Percentiles rank a stretch among this genome's conserved stretches.
Evolutionary conservation across 768 basidiomycete genomes (phyloP).

Genomic region (Tremella yokohamensis): DNA sequence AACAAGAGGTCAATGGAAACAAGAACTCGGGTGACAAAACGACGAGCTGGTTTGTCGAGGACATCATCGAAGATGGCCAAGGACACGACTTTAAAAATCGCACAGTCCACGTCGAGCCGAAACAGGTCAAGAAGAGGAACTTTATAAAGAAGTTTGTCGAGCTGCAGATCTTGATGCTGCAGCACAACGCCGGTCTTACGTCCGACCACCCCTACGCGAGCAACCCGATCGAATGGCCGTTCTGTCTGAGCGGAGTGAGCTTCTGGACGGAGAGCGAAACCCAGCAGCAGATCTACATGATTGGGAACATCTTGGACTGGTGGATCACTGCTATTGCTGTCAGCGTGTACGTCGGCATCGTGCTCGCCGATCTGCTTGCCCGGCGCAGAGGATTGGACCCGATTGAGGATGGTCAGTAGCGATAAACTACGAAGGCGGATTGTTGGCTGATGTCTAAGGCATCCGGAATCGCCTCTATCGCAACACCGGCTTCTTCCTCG

Average conservation of each 20-base stretch:
- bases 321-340: conserved; percentile 85
- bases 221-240: conserved; percentile 96
- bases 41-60: conserved; percentile 83
- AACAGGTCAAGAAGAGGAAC: conserved; percentile 73
- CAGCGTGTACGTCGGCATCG: conserved; percentile 81
- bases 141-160: conserved; percentile 95
- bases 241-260: conserved; percentile 90
- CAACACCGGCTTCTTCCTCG: conserved; percentile 89
- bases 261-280: conserved; percentile 86
- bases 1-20: conserved; percentile 97
- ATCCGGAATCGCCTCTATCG: conserved; percentile 93
- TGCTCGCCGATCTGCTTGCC: conserved; percentile 84
- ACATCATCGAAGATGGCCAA: conserved; percentile 68
- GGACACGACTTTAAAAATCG: conserved; percentile 60
- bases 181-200: conserved; percentile 97
- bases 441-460: conserved; percentile 55
- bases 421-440: neutral
- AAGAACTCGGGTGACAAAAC: conserved; percentile 79
- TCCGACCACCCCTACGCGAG: conserved; percentile 97
- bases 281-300: conserved; percentile 91
- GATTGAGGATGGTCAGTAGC: conserved; percentile 74
- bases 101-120: conserved; percentile 57
- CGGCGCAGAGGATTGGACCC: conserved; percentile 78
- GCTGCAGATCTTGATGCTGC: conserved; percentile 89
- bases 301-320: conserved; percentile 92